These are phyloP conservation scores for Saturnispora saitoi DNA, from an alignment of 805 yeast genomes.

Conservation along the genomic window DNA sequence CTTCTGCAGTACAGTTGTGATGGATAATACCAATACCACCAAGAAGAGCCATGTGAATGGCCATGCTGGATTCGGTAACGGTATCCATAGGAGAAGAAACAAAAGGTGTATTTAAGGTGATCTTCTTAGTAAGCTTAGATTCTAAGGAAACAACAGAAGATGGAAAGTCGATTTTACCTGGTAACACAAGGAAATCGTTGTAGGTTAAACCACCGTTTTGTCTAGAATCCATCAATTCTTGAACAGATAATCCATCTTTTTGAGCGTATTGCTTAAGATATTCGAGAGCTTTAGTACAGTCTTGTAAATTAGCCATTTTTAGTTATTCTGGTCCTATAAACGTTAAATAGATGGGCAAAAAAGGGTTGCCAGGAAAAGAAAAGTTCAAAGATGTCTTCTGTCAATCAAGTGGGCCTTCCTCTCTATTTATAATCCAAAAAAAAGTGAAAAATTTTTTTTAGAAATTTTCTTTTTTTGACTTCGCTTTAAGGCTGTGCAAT, in stretches of 20 bases:
- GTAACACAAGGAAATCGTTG: conserved; percentile 90
- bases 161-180: conserved; percentile 89
- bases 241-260: conserved; percentile 80
- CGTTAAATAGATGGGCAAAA: conserved; percentile 11
- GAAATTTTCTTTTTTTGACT: not conserved
- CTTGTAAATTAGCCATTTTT: conserved; percentile 19
- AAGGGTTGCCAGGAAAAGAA: conserved; percentile 23
- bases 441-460: not conserved
- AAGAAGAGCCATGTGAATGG: conserved; percentile 93
- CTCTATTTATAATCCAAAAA: conserved; percentile 2
- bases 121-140: conserved; percentile 82
- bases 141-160: conserved; percentile 71
- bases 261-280: conserved; percentile 54
- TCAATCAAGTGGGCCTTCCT: not conserved
- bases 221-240: conserved; percentile 81
- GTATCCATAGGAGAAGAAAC: conserved; percentile 99
- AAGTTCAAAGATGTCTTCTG: not conserved
- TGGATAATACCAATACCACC: conserved; percentile 99
- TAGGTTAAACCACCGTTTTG: conserved; percentile 94
- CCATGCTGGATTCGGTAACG: conserved; percentile 96
- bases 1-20: conserved; percentile 94
- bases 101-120: conserved; percentile 86
- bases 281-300: conserved; percentile 55
- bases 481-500: not conserved
- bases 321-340: conserved; percentile 3